Conservation (phyloP, 1,284 basidiomycete genomes). For the Melampsora larici-populina region DNA sequence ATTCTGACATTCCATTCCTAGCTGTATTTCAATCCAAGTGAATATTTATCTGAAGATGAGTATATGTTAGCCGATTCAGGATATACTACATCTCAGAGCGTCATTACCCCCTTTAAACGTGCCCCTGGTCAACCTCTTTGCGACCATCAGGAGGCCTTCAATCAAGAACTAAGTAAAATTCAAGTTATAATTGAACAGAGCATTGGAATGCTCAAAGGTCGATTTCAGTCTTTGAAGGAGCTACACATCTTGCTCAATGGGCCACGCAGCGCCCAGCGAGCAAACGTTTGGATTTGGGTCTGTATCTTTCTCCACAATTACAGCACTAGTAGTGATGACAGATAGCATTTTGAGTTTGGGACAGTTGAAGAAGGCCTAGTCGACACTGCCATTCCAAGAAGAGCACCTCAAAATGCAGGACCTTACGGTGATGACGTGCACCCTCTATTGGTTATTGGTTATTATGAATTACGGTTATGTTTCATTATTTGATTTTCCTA, state of each 20-base stretch:
- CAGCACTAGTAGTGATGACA: neutral
- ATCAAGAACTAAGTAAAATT: neutral
- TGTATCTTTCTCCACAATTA: neutral
- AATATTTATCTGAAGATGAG: neutral
- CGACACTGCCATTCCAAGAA: neutral
- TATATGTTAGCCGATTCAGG: conserved; percentile 1
- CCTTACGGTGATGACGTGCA: neutral
- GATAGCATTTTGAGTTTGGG: neutral
- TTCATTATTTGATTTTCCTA: too few species aligned
- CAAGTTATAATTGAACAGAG: conserved; percentile 2
- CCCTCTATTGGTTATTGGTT: too few species aligned
- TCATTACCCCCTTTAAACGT: neutral
- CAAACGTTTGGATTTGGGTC: neutral
- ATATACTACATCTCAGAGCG: neutral
- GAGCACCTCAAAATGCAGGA: neutral
- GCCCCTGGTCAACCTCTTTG: neutral
- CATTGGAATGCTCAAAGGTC: neutral
- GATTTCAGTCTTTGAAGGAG: neutral
- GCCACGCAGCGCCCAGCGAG: neutral
- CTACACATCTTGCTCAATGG: neutral
- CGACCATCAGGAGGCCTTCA: neutral
- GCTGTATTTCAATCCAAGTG: neutral
- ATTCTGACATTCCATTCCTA: too few species aligned
- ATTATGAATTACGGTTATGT: too few species aligned
- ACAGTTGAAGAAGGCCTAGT: neutral